Base-by-base conservation (phyloP, 495 filamentous ascomycete species). In the Hamigera avellanea region DNA sequence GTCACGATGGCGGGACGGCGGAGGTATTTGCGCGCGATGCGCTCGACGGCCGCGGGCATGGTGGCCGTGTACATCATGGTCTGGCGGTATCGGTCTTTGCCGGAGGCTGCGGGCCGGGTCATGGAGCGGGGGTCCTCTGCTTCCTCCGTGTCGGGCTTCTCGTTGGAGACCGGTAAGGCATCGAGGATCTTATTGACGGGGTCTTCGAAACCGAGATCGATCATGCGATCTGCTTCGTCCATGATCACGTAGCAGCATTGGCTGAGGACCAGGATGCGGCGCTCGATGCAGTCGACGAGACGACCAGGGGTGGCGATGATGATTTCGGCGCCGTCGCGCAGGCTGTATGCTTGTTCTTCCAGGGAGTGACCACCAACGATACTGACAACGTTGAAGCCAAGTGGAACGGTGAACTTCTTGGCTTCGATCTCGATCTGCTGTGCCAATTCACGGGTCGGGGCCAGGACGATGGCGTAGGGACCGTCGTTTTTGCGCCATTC, bases 61-160 rank as follows among this genome's bases (percentile, higher is more conserved):
- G 91, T 99, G 8, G 91, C 91, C 39, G 93, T 99, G 73, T 96
- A 99, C 91, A 99, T 99, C 91, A 99, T 99, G 2, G 91, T 99
- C 58, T 99, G 93, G 36, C 91, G 66, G 61, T 96, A 99, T 12
- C 83, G 74, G 52, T 93, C 83, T 51, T 85, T 84, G 19, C 83
- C 80, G 26, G 2, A 93, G 61, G 39, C 86, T n/a, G n/a, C n/a
- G n/a, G n/a, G 84, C 28, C 76, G 77, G 39, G 72, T 81, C 93
- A 96, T 96, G 3, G 79, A 74, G 32, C 71, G 61, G 0, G 87
- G 70, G 55, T 96, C 73, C 57, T 98, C 91, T 19, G 93, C 91
- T 44, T 88, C 89, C 25, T 96, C 91, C 0, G 78, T 83, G 50
- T 98, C 91, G 0, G 91, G 91, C 61, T 98, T 98, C 61, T 95